A percentile compares a stretch with the other conserved stretches of the same genome.
Evolutionary conservation across 192 early-diverging fungal genomes (phyloP).

Genomic region (Backusella australiensis): DNA sequence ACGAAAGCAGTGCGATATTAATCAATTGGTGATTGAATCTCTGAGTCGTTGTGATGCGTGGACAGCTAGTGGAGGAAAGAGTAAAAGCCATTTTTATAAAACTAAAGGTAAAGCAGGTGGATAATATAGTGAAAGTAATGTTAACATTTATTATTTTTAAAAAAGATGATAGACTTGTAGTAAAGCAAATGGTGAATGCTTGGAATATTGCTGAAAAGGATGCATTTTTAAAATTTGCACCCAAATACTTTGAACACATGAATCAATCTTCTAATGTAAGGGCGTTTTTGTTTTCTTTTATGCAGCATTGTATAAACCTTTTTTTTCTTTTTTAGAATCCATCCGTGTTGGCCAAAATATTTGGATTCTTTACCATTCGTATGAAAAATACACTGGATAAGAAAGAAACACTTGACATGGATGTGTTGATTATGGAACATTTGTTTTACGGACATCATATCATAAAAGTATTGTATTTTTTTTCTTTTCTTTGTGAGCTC

Average conservation of each 20-base stretch:
- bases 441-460: conserved; percentile 78
- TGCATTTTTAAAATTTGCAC: conserved; percentile 83
- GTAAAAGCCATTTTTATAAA: conserved; percentile 83
- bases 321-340: conserved; percentile 40
- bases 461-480: conserved; percentile 50
- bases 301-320: not conserved
- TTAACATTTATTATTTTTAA: not conserved
- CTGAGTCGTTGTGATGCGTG: conserved; percentile 78
- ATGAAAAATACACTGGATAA: conserved; percentile 73
- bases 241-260: conserved; percentile 87
- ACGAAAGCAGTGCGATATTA: conserved; percentile 76
- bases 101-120: conserved; percentile 55
- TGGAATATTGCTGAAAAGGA: conserved; percentile 81
- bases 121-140: not conserved
- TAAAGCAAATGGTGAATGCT: conserved; percentile 79
- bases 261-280: conserved; percentile 52
- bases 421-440: conserved; percentile 94
- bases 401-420: conserved; percentile 67
- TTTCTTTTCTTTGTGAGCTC: conserved; percentile 30
- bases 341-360: conserved; percentile 81
- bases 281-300: not conserved
- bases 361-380: conserved; percentile 87
- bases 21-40: conserved; percentile 76
- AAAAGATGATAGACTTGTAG: conserved; percentile 79
- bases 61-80: conserved; percentile 83